Base-by-base conservation (phyloP, 164 flowering plant species). In the Stephania japonica region DNA sequence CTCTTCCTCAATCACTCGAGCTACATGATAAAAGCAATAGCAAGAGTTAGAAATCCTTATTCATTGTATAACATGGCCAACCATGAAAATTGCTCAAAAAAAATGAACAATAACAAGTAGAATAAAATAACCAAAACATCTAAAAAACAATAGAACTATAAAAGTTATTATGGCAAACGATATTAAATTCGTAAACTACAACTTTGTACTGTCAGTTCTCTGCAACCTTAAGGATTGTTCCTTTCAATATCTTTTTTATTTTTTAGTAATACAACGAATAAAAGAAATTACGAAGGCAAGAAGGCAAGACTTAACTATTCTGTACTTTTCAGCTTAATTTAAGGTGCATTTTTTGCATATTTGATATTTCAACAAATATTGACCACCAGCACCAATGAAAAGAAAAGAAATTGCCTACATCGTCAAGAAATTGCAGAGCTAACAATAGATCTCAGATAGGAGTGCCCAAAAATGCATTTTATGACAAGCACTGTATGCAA, bases 1-100 rank as follows among this genome's bases (percentile, higher is more conserved):
- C 86, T 91, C 97, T 86, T 93, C 99, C 80, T 95, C 99, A 67
- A 93, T 88, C 67, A 88, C 94, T 81, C 99, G 85, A 56, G 99
- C 98, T 94, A 76, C 78, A 85, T 5, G 76, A 41, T 43, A 32
- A 76, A 68, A 62, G 67, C 38, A 77, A 73, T 67, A 44, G 73
- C n/a, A 43, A 49, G 47, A 24, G n/a, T 56, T 18, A 56, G 21
- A 53, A 56, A 18, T 56, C 50, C 50, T 0, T 6, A 2, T 44
- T 44, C 50, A 24, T 32, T 32, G 38, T 32, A 2, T 32, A 32
- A 32, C 38, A 32, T 32, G 2, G 67, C 19, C 24, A 49, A 66
- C 5, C 21, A 49, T 10, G 12, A 3, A 49, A 38, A 21, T 18
- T 26, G 66, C 42, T 27, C n/a, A 65, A 59, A 16, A 56, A 2